Conservation (phyloP, 352 stramenopile species). For the Phytophthora megakarya region DNA sequence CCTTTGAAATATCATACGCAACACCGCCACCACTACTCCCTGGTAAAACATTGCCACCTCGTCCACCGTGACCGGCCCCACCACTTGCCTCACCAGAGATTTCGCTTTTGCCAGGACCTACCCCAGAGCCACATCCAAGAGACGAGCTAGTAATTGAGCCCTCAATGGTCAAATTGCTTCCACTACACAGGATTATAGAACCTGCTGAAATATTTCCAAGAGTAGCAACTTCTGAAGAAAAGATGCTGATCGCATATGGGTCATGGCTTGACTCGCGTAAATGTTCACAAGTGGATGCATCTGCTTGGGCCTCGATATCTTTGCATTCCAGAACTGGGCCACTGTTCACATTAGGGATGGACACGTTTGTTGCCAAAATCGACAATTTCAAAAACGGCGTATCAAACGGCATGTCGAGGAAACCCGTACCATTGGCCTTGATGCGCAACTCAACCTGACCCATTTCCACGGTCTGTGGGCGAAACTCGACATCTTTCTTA, state of each 20-base stretch:
- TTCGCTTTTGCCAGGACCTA: slow-evolving; percentile 61
- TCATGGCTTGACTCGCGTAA: slow-evolving; percentile 22
- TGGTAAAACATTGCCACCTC: slow-evolving; percentile 64
- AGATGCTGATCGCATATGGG: slow-evolving; percentile 53
- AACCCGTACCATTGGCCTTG: slow-evolving; percentile 32
- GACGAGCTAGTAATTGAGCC: slow-evolving; percentile 44
- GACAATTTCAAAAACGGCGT: slow-evolving; percentile 55
- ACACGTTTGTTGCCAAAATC: slow-evolving; percentile 52
- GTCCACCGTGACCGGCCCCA: slow-evolving; percentile 69
- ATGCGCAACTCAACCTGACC: slow-evolving; percentile 44
- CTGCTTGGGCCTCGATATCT: slow-evolving; percentile 45
- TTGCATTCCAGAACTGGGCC: slow-evolving; percentile 52
- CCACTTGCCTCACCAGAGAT: slow-evolving; percentile 57
- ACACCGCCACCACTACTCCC: slow-evolving; percentile 50
- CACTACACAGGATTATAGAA: slow-evolving; percentile 65
- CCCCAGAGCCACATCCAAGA: slow-evolving; percentile 55
- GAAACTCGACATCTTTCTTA: slow-evolving; percentile 46
- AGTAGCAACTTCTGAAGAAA: slow-evolving; percentile 41
- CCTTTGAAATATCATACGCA: slow-evolving; percentile 46
- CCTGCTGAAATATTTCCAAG: slow-evolving; percentile 59
- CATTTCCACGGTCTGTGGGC: slow-evolving; percentile 55
- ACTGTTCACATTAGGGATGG: slow-evolving; percentile 48
- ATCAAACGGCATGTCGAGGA: slow-evolving; percentile 65
- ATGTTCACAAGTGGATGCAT: slow-evolving; percentile 42
- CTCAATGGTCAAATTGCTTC: slow-evolving; percentile 40